Evolutionary conservation across 768 basidiomycete species (phyloP).

Genomic region (Plicaturopsis crispa): DNA sequence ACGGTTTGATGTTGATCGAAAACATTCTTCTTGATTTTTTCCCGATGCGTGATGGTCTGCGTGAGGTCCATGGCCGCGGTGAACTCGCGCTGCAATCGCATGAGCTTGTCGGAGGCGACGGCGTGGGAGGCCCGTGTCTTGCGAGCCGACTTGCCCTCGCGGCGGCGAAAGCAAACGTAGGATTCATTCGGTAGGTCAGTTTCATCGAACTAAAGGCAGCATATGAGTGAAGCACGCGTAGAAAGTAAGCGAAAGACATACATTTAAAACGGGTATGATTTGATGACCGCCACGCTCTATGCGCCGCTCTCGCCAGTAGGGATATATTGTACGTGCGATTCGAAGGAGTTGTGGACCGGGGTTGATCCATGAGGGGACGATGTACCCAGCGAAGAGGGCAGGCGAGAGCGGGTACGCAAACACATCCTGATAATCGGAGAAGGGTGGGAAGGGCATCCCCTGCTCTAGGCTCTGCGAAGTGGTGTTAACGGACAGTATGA

Average conservation of each 20-base stretch:
- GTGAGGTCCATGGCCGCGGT: slow-evolving; percentile 67
- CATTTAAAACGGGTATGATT: slow-evolving; percentile 86
- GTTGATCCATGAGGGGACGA: slow-evolving; percentile 65
- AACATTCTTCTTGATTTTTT: slow-evolving; percentile 67
- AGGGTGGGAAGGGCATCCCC: slow-evolving; percentile 63
- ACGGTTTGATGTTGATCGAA: slow-evolving; percentile 50
- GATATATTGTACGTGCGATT: slow-evolving; percentile 68
- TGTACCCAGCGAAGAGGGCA: slow-evolving; percentile 61
- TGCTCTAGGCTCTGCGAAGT: slow-evolving; percentile 49
- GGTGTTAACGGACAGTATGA: too few relatives aligned
- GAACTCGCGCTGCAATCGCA: slow-evolving; percentile 75
- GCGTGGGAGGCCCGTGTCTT: slow-evolving; percentile 92
- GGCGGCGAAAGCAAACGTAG: slow-evolving; percentile 93
- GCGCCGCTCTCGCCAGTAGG: slow-evolving; percentile 87
- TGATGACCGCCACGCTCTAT: slow-evolving; percentile 72
- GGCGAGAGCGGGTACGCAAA: slow-evolving; percentile 55
- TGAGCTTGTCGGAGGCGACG: slow-evolving; percentile 82
- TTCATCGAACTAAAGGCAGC: slow-evolving; percentile 64
- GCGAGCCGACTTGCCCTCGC: slow-evolving; percentile 88
- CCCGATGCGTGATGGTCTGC: slow-evolving; percentile 58
- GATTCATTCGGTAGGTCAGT: slow-evolving; percentile 85
- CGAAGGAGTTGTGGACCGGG: slow-evolving; percentile 52
- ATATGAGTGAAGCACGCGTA: neutral
- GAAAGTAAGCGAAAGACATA: slow-evolving; percentile 29
- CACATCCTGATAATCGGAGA: slow-evolving; percentile 64